These are phyloP conservation scores for Pterocarpus santalinus DNA, from an alignment of 306 rosid species.

Conservation along the genomic window DNA sequence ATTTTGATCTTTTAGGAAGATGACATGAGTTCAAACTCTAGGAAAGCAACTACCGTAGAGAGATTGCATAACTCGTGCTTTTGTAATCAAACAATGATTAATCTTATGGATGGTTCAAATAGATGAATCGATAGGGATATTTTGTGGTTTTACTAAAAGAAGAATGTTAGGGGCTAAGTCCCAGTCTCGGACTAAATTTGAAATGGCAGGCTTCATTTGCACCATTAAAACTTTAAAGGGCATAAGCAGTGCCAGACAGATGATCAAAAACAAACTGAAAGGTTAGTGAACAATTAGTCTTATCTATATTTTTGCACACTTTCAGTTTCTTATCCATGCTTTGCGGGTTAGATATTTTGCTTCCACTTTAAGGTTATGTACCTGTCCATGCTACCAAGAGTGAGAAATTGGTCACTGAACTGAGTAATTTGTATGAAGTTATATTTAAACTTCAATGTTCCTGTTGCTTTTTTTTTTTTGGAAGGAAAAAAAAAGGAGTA, in stretches of 20 bases:
- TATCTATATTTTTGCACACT: not conserved
- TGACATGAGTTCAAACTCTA: too few relatives aligned
- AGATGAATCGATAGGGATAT: too few relatives aligned
- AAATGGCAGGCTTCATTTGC: not conserved
- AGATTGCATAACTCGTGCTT: too few relatives aligned
- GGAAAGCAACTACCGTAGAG: too few relatives aligned
- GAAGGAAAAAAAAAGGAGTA: too few relatives aligned
- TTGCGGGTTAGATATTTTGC: not conserved
- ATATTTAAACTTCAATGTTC: not conserved
- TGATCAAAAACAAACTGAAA: not conserved
- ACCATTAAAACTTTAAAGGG: not conserved
- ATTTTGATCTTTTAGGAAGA: too few relatives aligned
- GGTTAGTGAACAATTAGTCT: not conserved
- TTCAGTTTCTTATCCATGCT: not conserved
- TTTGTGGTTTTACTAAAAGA: too few relatives aligned
- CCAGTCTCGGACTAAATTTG: not conserved
- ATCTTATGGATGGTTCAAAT: too few relatives aligned
- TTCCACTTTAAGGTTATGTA: not conserved
- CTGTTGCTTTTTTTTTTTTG: too few relatives aligned
- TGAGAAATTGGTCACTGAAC: not conserved
- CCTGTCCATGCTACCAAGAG: not conserved
- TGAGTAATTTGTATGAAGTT: not conserved
- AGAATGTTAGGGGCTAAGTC: too few relatives aligned
- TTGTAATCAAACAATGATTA: too few relatives aligned
- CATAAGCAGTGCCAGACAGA: not conserved